Conservation (phyloP, 257 asterid species). For the Leonotis leonurus region DNA sequence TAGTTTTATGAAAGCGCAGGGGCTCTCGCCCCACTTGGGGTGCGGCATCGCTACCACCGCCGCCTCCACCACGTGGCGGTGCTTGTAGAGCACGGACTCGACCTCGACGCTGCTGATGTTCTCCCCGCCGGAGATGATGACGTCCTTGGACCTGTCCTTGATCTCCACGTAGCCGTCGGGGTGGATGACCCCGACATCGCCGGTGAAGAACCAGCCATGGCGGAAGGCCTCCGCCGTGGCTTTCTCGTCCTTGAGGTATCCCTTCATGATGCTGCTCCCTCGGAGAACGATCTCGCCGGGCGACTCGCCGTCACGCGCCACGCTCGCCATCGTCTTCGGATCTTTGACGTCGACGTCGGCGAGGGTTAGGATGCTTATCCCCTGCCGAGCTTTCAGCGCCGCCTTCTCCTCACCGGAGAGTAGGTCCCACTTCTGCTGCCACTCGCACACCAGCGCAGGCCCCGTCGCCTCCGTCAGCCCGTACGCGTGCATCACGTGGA, state of each 20-base stretch:
- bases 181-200: constrained; percentile 78
- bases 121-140: constrained; percentile 90
- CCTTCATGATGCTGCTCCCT: constrained; percentile 87
- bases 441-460: constrained; percentile 82
- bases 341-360: constrained; percentile 68
- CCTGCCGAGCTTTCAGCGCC: constrained; percentile 64
- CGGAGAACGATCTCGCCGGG: constrained; percentile 70
- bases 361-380: constrained; percentile 54
- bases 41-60: constrained; percentile 96
- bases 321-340: constrained; percentile 53
- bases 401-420: constrained; percentile 33
- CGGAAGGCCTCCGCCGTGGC: constrained; percentile 47
- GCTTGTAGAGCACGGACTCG: constrained; percentile 49
- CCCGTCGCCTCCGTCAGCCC: constrained; percentile 93
- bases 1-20: constrained; percentile 39
- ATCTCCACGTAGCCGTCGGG: constrained; percentile 84
- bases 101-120: constrained; percentile 86
- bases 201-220: constrained; percentile 72
- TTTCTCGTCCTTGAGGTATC: constrained; percentile 53
- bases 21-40: constrained; percentile 74
- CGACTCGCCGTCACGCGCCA: constrained; percentile 47
- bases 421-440: constrained; percentile 51
- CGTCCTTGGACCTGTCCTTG: constrained; percentile 79
- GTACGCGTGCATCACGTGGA: constrained; percentile 76
- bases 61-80: constrained; percentile 55